phyloP scores from a whole-genome alignment of 148 eudicot species.

The Fagopyrum esculentum region DNA sequence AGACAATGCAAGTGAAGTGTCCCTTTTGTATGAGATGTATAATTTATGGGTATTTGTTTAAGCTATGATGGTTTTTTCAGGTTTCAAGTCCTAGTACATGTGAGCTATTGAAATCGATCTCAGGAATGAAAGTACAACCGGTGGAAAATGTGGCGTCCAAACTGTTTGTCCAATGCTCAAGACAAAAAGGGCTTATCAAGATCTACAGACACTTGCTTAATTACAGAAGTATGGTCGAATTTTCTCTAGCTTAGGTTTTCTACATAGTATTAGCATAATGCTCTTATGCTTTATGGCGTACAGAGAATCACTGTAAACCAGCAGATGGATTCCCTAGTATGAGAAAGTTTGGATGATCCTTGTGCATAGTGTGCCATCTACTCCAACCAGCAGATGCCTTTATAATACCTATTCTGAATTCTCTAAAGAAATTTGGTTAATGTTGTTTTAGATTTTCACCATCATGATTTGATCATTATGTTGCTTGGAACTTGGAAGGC shows the following conservation, averaged over 20 bases:
- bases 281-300: not conserved
- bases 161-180: conserved; percentile 97
- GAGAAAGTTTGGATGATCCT: not conserved
- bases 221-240: conserved; percentile 54
- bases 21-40: not conserved
- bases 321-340: not conserved
- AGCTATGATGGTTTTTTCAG: conserved; percentile 31
- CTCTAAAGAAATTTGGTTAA: not conserved
- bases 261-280: not conserved
- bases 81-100: conserved; percentile 83
- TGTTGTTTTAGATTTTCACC: not conserved
- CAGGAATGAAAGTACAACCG: conserved; percentile 84
- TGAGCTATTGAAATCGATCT: conserved; percentile 79
- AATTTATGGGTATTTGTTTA: not conserved
- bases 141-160: conserved; percentile 94
- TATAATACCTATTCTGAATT: not conserved
- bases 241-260: not conserved
- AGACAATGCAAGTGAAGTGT: not conserved
- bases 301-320: not conserved
- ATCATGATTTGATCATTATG: not conserved
- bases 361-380: not conserved
- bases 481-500: not conserved
- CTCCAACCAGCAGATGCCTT: not conserved
- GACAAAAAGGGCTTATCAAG: conserved; percentile 87
- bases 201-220: conserved; percentile 90